These are phyloP conservation scores for Orbilia javanica DNA, from an alignment of 2,329 filamentous ascomycete genomes.

Conservation along the genomic window DNA sequence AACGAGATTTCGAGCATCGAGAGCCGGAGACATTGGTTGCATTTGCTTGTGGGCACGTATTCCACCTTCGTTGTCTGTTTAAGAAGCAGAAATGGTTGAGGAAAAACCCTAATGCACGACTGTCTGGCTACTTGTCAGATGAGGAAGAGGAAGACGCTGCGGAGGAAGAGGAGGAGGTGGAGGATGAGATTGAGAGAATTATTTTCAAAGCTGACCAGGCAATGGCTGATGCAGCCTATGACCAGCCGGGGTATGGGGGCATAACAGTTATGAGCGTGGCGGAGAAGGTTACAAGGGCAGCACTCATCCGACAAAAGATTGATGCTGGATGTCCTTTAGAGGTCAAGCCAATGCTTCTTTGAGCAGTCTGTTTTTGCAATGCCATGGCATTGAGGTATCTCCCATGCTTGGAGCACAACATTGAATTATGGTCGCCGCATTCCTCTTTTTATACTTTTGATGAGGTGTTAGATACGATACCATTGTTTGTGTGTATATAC, in stretches of 20 bases:
- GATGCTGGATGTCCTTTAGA: constrained; percentile 74
- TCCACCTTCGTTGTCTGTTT: constrained; percentile 80
- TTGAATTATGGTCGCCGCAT: not conserved
- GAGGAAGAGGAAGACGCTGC: constrained; percentile 60
- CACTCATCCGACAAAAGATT: constrained; percentile 79
- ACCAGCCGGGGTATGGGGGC: constrained; percentile 48
- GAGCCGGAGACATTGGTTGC: constrained; percentile 81
- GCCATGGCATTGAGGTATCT: constrained; percentile 3
- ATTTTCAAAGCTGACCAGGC: constrained; percentile 52
- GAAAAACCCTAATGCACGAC: constrained; percentile 29
- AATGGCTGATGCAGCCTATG: constrained; percentile 53
- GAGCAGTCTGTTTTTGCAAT: not conserved
- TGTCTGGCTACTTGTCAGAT: constrained; percentile 38
- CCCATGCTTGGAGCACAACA: not conserved
- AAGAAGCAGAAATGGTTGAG: constrained; percentile 63
- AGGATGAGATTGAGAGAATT: constrained; percentile 58
- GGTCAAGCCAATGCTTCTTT: constrained; percentile 61
- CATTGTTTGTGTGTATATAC: constrained; percentile 18
- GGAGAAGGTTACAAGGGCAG: constrained; percentile 87
- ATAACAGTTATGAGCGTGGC: constrained; percentile 73
- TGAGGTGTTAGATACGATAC: constrained; percentile 16
- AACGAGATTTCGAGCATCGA: constrained; percentile 63
- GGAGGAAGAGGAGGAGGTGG: constrained; percentile 67
- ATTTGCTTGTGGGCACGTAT: constrained; percentile 85
- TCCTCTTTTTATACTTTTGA: constrained; percentile 5